Base-by-base conservation (phyloP, 2,329 filamentous ascomycete genomes). In the Aspergillus versicolor region DNA sequence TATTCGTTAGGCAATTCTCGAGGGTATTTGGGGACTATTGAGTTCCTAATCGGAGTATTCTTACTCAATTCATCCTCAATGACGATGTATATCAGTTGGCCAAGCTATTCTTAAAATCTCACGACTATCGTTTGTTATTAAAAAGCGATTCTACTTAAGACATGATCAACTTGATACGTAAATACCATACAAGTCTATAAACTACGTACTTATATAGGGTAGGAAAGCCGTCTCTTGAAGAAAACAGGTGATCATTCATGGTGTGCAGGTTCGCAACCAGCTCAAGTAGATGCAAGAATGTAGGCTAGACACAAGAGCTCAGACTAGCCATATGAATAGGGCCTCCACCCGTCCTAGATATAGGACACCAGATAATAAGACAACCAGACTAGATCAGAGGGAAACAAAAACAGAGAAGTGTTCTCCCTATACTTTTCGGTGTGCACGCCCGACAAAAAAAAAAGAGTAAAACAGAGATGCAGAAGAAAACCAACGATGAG, bases 1-100 rank as follows among this genome's bases (percentile, higher is more conserved):
- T 60, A 91, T 92, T 73, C 86, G 88, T 56, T 90, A 71, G 42
- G 12, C 6, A 11, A 22, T 19, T 13, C 17, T 38, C 37, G 42
- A 40, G n/a, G n/a, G n/a, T 32, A 11, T 9, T 19, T 30, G 17
- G 5, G 41, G 32, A 24, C 15, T 47, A 30, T 44, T 41, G 9
- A 32, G 42, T 43, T 32, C 32, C 12, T 34, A 41, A 8, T 30
- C 27, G 27, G 8, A 38, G 11, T 61, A 61, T 61, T 24, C 17
- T 57, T 63, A 59, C 19, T n/a, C 9, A 22, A 41, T 17, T 9
- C 47, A 22, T 45, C 40, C 40, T 21, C 17, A 34, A 17, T 3
- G 42, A 41, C 22, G 12, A 52, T 49, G 44, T 38, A 58, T 50
- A 27, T 45, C 22, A 46, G 21, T 3, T 22, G 41, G 24, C 12